Evolutionary conservation across 306 rosid genomes (phyloP).

Genomic region (Corylus avellana): DNA sequence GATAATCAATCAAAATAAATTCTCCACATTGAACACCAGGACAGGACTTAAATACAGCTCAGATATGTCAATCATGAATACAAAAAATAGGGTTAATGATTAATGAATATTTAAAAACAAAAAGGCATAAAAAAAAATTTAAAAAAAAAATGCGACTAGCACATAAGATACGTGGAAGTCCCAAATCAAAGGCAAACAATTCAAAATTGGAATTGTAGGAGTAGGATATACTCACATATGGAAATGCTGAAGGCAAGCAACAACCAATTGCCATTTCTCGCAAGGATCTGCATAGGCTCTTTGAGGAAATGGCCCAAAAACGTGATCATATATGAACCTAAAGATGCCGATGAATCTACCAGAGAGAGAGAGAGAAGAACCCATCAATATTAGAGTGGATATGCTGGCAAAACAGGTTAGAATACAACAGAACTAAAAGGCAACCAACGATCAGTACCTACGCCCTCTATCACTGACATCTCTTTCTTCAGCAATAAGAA

Average conservation of each 20-base stretch:
- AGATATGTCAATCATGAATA: background rate
- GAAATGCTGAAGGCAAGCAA: conserved; percentile 89
- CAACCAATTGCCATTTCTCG: conserved; percentile 95
- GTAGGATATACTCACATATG: conserved; percentile 65
- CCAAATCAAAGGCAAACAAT: conserved; percentile 12
- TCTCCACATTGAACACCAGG: conserved; percentile 7
- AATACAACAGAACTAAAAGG: conserved; percentile 18
- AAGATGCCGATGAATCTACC: conserved; percentile 94
- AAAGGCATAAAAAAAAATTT: too few relatives aligned
- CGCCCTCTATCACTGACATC: conserved; percentile 90
- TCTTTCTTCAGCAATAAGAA: conserved; percentile 89
- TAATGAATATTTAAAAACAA: background rate
- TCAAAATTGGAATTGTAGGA: conserved; percentile 22
- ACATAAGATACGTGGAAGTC: conserved; percentile 10
- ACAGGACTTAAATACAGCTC: conserved; percentile 5
- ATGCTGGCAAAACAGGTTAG: conserved; percentile 13
- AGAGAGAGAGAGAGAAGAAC: conserved; percentile 11
- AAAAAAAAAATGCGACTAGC: background rate
- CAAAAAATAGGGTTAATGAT: background rate
- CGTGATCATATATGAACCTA: conserved; percentile 92
- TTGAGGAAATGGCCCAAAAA: conserved; percentile 96
- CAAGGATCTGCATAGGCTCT: conserved; percentile 86
- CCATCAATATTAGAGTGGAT: conserved; percentile 13
- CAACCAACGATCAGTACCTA: conserved; percentile 52
- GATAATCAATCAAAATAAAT: conserved; percentile 7